Evolutionary conservation across 768 basidiomycete species (phyloP).

Genomic region (Podaxis sp.): DNA sequence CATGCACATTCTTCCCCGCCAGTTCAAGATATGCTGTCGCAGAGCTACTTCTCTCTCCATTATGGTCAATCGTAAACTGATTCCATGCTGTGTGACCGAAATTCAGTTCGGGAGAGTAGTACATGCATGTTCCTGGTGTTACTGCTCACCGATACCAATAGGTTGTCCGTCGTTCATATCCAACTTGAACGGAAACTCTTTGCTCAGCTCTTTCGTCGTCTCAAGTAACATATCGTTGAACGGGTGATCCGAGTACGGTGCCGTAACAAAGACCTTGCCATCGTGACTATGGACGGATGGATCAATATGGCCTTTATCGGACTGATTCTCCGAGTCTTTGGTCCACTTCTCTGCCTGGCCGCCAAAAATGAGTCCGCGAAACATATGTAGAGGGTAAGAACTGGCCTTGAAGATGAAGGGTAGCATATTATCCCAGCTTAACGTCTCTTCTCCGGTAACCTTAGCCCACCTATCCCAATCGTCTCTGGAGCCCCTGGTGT

Average conservation of each 20-base stretch:
- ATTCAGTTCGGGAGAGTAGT: neutral
- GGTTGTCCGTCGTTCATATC: conserved; percentile 13
- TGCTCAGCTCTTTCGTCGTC: neutral
- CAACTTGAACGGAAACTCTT: conserved; percentile 11
- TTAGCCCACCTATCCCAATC: conserved; percentile 29
- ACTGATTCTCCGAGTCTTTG: conserved; percentile 9
- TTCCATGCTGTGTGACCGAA: conserved; percentile 4
- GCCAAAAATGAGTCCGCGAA: neutral
- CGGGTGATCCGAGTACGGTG: conserved; percentile 4
- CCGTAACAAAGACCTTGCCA: conserved; percentile 4
- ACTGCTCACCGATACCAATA: conserved; percentile 10
- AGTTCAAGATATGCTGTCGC: conserved; percentile 11
- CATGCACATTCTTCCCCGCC: conserved; percentile 1
- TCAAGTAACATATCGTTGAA: conserved; percentile 8
- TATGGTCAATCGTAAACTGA: conserved; percentile 11
- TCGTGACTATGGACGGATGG: conserved; percentile 5
- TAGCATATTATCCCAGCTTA: conserved; percentile 27
- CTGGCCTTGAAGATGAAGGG: conserved; percentile 22
- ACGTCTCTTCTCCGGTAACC: conserved; percentile 24
- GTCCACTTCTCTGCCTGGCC: neutral
- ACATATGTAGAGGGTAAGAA: neutral
- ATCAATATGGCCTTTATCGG: conserved; percentile 12
- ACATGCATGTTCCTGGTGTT: neutral
- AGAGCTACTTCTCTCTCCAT: conserved; percentile 15
- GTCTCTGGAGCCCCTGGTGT: conserved; percentile 28